A percentile compares a stretch with the other conserved stretches of the same genome.
Evolutionary conservation across 768 basidiomycete species (phyloP).

Genomic region (Sporobolomyces phaffii): DNA sequence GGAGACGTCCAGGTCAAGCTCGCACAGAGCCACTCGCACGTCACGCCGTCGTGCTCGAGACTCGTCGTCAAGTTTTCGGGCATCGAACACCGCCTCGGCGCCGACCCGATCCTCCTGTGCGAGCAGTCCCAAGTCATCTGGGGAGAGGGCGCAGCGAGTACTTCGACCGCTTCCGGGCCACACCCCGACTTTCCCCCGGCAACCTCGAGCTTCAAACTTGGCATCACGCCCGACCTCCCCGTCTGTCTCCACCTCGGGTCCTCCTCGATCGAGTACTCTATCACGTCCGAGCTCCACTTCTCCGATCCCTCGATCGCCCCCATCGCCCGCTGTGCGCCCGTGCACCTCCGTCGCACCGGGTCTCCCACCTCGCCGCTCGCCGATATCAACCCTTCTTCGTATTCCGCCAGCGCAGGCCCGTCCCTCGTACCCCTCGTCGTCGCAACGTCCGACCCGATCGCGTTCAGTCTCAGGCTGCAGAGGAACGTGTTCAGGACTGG

Average conservation of each 20-base stretch:
- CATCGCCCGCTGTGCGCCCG: conserved; percentile 28
- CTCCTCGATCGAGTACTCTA: conserved; percentile 64
- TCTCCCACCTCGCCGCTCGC: conserved; percentile 33
- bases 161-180: conserved; percentile 30
- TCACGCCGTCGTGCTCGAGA: neutral
- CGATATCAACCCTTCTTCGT: neutral
- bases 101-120: conserved; percentile 23
- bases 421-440: neutral
- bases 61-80: conserved; percentile 33
- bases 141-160: conserved; percentile 21
- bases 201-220: conserved; percentile 72
- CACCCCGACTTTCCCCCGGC: conserved; percentile 51
- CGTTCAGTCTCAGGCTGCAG: conserved; percentile 64
- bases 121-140: conserved; percentile 26
- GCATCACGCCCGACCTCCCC: conserved; percentile 69
- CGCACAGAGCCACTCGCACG: conserved; percentile 24
- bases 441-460: conserved; percentile 52
- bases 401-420: neutral
- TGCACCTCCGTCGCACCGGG: conserved; percentile 37
- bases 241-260: conserved; percentile 71
- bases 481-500: conserved; percentile 64
- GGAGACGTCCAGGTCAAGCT: conserved; percentile 83
- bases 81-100: conserved; percentile 15
- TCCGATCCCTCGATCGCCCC: conserved; percentile 46
- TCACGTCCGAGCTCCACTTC: conserved; percentile 61